These are phyloP conservation scores for Lepidium didymum DNA, from an alignment of 345 rosid genomes.

Conservation along the genomic window DNA sequence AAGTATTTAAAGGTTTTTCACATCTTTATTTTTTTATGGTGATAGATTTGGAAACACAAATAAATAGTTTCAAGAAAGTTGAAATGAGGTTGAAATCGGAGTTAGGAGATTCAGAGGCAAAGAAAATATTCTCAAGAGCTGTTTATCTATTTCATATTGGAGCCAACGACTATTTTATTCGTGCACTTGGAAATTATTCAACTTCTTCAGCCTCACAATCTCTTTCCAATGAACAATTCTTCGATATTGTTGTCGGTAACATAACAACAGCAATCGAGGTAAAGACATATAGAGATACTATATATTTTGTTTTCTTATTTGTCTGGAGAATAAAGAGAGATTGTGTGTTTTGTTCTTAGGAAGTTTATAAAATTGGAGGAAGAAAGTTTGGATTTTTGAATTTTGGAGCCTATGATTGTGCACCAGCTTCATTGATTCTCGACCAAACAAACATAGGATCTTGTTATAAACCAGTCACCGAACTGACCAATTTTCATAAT, in stretches of 20 bases:
- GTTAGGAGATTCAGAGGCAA: constrained; percentile 29
- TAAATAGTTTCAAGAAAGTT: constrained; percentile 32
- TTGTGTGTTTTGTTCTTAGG: constrained; percentile 22
- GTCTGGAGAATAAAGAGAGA: background rate
- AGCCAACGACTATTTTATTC: constrained; percentile 24
- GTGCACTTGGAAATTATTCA: constrained; percentile 6
- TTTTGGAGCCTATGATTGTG: constrained; percentile 20
- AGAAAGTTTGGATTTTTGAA: constrained; percentile 44
- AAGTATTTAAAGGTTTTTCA: background rate
- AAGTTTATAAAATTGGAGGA: constrained; percentile 39
- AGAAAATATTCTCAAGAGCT: constrained; percentile 28
- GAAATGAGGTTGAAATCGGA: constrained; percentile 21
- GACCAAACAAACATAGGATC: constrained; percentile 9
- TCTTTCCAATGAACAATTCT: constrained; percentile 24
- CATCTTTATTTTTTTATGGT: constrained; percentile 1
- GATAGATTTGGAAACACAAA: constrained; percentile 31
- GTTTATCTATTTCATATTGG: constrained; percentile 37
- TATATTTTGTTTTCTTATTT: background rate
- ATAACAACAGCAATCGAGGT: constrained; percentile 32
- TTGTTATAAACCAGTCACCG: constrained; percentile 15
- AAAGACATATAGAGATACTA: background rate
- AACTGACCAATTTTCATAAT: constrained; percentile 24
- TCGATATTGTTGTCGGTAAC: constrained; percentile 39
- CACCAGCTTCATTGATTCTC: constrained; percentile 5
- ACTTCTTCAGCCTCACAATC: constrained; percentile 22